Percentiles rank a stretch among this genome's conserved stretches.
Evolutionary conservation across 805 yeast genomes (phyloP).

Genomic region (Kazachstania bromeliacearum): DNA sequence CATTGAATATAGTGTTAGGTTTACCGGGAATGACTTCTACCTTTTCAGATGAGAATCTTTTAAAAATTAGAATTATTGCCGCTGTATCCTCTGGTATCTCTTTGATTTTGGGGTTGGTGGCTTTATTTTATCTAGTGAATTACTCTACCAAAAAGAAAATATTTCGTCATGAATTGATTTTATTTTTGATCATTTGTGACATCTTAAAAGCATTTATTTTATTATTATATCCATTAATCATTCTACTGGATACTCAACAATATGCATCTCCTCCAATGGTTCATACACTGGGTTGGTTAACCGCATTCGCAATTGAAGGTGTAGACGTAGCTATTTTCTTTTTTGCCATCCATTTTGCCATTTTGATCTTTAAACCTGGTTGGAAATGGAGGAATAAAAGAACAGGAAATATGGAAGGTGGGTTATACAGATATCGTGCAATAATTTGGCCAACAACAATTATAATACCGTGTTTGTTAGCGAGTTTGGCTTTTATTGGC

Average conservation of each 20-base stretch:
- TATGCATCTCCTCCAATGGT: constrained; percentile 44
- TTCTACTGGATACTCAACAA: constrained; percentile 34
- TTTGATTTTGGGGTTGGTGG: constrained; percentile 42
- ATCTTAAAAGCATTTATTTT: constrained; percentile 62
- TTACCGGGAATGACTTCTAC: constrained; percentile 29
- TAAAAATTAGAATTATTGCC: constrained; percentile 33
- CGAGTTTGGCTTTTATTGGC: constrained; percentile 60
- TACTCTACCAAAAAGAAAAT: constrained; percentile 55
- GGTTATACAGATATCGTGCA: constrained; percentile 50
- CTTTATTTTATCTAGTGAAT: constrained; percentile 50
- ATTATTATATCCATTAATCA: constrained; percentile 58
- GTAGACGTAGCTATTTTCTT: constrained; percentile 76
- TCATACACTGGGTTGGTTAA: constrained; percentile 68
- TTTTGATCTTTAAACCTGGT: constrained; percentile 59
- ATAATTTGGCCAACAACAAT: constrained; percentile 51
- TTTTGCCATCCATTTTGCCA: constrained; percentile 74
- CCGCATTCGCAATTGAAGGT: constrained; percentile 73
- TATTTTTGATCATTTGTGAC: constrained; percentile 59
- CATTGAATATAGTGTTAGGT: constrained; percentile 25
- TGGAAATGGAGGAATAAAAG: constrained; percentile 34
- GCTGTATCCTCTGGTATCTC: constrained; percentile 43
- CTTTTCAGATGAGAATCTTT: constrained; percentile 11
- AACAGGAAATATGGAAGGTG: constrained; percentile 52
- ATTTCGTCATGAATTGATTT: constrained; percentile 63
- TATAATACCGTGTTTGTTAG: constrained; percentile 54